phyloP scores from a whole-genome alignment of 1,284 basidiomycete genomes.

The Hortiboletus rubellus region DNA sequence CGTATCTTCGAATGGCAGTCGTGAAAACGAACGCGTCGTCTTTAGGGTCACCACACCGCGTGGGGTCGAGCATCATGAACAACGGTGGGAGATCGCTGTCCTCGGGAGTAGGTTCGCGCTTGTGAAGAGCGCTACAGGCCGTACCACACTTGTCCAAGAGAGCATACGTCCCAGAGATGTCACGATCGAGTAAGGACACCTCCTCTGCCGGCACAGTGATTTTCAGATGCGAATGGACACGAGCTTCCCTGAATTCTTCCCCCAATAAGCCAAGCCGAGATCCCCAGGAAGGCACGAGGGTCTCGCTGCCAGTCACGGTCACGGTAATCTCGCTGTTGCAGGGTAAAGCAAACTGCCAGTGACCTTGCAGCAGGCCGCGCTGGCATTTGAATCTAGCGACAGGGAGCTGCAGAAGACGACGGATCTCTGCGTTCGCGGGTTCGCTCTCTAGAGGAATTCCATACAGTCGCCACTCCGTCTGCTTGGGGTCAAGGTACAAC shows the following conservation, averaged over 20 bases:
- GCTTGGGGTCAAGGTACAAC: slow-evolving; percentile 72
- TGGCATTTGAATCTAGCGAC: slow-evolving; percentile 73
- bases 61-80: slow-evolving; percentile 85
- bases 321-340: slow-evolving; percentile 54
- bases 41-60: slow-evolving; percentile 70
- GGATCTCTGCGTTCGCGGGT: slow-evolving; percentile 80
- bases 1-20: slow-evolving; percentile 71
- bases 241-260: slow-evolving; percentile 64
- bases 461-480: slow-evolving; percentile 86
- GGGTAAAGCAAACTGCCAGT: slow-evolving; percentile 85
- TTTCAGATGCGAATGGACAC: slow-evolving; percentile 67
- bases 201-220: slow-evolving; percentile 58
- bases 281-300: slow-evolving; percentile 84
- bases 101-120: slow-evolving; percentile 46
- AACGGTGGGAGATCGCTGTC: slow-evolving; percentile 59
- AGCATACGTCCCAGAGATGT: slow-evolving; percentile 78
- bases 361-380: slow-evolving; percentile 63
- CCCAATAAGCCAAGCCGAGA: slow-evolving; percentile 76
- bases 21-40: slow-evolving; percentile 85
- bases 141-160: slow-evolving; percentile 88
- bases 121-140: slow-evolving; percentile 85
- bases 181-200: slow-evolving; percentile 65
- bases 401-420: slow-evolving; percentile 72
- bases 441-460: slow-evolving; percentile 67
- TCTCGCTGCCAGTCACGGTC: slow-evolving; percentile 65